Percentiles rank a stretch among this genome's conserved stretches.
These are phyloP conservation scores for Aspergillus pseudonomiae DNA, from an alignment of 2,329 filamentous ascomycete genomes.

Conservation along the genomic window DNA sequence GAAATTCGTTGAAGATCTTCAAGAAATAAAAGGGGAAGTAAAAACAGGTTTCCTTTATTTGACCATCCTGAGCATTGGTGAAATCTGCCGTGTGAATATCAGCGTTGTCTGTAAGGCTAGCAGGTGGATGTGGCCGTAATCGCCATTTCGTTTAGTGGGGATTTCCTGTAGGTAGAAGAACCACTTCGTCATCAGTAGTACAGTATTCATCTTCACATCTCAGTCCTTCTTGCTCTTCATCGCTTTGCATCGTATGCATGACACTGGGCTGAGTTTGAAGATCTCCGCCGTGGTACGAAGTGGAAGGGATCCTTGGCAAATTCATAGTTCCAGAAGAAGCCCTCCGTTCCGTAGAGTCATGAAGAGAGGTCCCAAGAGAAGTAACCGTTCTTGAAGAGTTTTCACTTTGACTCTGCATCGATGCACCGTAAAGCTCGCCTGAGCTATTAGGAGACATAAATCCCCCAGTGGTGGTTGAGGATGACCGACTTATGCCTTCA, in stretches of 20 bases:
- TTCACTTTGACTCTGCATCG: neutral
- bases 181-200: conserved; percentile 12
- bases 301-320: neutral
- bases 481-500: neutral
- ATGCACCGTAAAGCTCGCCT: neutral
- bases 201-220: conserved; percentile 2
- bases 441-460: neutral
- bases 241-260: neutral
- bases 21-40: neutral
- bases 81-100: neutral
- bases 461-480: neutral
- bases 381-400: neutral
- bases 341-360: neutral
- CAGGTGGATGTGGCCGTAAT: neutral
- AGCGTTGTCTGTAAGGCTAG: neutral
- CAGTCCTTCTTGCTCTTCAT: neutral
- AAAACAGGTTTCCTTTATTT: neutral
- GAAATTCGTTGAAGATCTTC: neutral
- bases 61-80: neutral
- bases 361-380: neutral
- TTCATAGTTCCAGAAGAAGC: neutral
- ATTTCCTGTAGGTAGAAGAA: conserved; percentile 5
- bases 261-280: neutral
- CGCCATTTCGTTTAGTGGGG: neutral
- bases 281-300: neutral